These are phyloP conservation scores for Rhodomyrtus psidioides DNA, from an alignment of 441 rosid genomes.

Conservation along the genomic window DNA sequence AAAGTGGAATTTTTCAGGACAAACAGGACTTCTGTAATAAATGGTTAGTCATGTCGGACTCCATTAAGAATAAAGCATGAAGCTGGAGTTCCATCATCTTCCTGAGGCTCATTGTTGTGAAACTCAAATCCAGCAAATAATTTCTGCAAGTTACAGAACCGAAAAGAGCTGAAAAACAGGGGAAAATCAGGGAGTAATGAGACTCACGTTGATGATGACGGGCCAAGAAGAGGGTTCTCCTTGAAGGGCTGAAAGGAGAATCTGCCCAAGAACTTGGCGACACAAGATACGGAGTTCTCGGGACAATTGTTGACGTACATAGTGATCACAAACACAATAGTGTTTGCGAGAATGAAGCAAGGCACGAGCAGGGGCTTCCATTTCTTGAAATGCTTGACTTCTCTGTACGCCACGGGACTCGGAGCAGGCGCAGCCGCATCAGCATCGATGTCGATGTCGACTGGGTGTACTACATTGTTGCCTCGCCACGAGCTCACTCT, in stretches of 20 bases:
- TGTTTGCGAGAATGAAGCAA: background rate
- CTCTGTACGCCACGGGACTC: background rate
- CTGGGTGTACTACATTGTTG: constrained; percentile 4
- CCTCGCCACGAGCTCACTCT: constrained; percentile 7
- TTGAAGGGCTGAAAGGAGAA: constrained; percentile 14
- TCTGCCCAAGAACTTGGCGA: constrained; percentile 10
- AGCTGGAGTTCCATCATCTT: background rate
- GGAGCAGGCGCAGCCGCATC: background rate
- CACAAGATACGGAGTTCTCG: constrained; percentile 1
- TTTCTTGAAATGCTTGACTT: constrained; percentile 11
- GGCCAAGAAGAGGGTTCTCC: constrained; percentile 17
- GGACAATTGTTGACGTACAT: constrained; percentile 13
- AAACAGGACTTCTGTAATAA: background rate
- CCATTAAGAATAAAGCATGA: background rate
- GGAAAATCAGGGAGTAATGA: background rate
- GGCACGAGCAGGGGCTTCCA: constrained; percentile 4
- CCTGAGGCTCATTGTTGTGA: background rate
- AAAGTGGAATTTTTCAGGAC: background rate
- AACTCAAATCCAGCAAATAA: background rate
- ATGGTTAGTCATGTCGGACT: background rate
- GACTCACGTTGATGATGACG: constrained; percentile 7
- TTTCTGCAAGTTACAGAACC: background rate
- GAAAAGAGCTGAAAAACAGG: background rate
- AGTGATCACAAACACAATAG: background rate
- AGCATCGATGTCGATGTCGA: background rate